phyloP scores from a whole-genome alignment of 108 stramenopile genomes.

The Nitzschia inconspicua region DNA sequence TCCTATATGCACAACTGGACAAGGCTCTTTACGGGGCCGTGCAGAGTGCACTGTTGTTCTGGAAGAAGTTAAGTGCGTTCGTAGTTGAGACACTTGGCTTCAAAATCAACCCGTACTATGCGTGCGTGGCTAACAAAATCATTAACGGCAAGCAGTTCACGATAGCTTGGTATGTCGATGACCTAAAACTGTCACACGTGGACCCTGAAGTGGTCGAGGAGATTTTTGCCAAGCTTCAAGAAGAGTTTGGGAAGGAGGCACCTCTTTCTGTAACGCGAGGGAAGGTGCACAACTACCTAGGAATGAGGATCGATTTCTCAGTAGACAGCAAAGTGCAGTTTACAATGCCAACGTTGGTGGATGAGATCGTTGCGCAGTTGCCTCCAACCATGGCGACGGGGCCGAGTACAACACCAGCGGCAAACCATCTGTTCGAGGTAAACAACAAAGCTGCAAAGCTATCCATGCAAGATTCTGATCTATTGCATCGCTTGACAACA shows the following conservation, averaged over 20 bases:
- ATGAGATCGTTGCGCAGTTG: constrained; percentile 2
- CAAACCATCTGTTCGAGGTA: constrained; percentile 30
- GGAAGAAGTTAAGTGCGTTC: too few species aligned
- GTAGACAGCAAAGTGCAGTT: constrained; percentile 11
- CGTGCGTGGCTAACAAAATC: too few species aligned
- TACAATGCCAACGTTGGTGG: constrained; percentile 16
- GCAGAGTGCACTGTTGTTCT: too few species aligned
- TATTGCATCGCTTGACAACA: constrained; percentile 10
- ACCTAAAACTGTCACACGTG: too few species aligned
- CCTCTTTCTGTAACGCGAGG: constrained; percentile 28
- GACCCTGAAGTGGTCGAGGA: background rate
- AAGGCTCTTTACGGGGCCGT: too few species aligned
- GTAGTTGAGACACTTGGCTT: too few species aligned
- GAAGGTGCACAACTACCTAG: constrained; percentile 39
- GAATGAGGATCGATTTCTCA: constrained; percentile 32
- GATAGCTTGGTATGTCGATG: too few species aligned
- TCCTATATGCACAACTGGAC: too few species aligned
- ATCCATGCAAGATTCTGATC: background rate
- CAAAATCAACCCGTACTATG: too few species aligned
- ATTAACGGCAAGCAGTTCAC: too few species aligned
- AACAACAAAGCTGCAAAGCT: constrained; percentile 7
- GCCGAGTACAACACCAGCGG: constrained; percentile 26
- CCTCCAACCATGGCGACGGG: background rate
- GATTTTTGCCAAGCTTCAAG: background rate
- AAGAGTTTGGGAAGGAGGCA: background rate